A percentile compares a stretch with the other conserved stretches of the same genome.
These are phyloP conservation scores for Closterium sp. DNA, from an alignment of 139 green algal species.

Conservation along the genomic window DNA sequence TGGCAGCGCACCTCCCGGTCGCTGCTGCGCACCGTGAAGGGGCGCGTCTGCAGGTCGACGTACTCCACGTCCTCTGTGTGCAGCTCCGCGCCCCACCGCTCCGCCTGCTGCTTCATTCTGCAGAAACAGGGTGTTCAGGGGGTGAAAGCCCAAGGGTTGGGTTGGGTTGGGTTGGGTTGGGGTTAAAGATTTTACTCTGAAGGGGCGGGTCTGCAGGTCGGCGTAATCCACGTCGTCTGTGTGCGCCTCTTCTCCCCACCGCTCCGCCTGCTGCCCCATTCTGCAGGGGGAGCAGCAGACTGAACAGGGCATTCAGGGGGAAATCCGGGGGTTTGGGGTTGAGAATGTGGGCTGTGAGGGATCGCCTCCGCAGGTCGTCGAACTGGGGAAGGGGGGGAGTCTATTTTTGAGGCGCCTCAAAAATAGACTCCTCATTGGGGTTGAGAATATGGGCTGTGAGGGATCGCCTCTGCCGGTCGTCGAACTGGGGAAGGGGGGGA, in stretches of 20 bases:
- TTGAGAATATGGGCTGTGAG: too few relatives aligned
- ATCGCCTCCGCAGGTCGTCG: slow-evolving; percentile 77
- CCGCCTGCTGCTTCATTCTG: slow-evolving; percentile 89
- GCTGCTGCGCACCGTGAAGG: slow-evolving; percentile 53
- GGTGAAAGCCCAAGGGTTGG: background rate
- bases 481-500: too few relatives aligned
- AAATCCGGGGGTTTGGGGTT: too few relatives aligned
- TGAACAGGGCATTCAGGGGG: too few relatives aligned
- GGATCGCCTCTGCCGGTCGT: too few relatives aligned
- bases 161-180: background rate
- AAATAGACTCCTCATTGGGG: too few relatives aligned
- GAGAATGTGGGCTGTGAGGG: too few relatives aligned
- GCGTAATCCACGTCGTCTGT: slow-evolving; percentile 92
- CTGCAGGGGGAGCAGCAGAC: too few relatives aligned
- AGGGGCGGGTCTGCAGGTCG: slow-evolving; percentile 75
- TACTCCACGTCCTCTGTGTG: slow-evolving; percentile 89
- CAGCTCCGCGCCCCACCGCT: slow-evolving; percentile 88
- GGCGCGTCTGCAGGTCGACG: slow-evolving; percentile 77
- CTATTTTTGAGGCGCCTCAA: too few relatives aligned
- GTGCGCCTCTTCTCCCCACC: slow-evolving; percentile 85
- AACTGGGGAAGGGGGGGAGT: too few relatives aligned
- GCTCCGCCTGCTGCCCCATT: slow-evolving; percentile 91
- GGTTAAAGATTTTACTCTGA: too few relatives aligned
- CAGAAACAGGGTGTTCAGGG: background rate
- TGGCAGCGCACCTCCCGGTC: slow-evolving; percentile 67